phyloP scores from a whole-genome alignment of 139 green algal species.

The Coccomyxa sp. region DNA sequence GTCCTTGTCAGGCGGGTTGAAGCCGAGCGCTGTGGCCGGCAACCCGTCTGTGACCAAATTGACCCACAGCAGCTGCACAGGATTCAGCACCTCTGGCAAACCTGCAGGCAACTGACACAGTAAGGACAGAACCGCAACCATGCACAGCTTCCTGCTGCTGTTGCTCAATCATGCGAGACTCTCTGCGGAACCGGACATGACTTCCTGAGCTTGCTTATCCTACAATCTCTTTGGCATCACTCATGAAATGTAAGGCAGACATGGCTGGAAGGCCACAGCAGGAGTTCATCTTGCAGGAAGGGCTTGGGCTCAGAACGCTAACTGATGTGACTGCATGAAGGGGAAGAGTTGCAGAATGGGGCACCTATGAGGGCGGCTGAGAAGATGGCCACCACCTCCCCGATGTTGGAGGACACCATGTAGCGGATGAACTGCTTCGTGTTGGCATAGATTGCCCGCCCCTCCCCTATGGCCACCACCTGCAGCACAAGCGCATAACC shows the following conservation, averaged over 20 bases:
- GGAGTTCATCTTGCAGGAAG: too few relatives aligned
- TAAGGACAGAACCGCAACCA: too few relatives aligned
- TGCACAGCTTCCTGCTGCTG: too few relatives aligned
- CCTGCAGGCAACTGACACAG: slow-evolving; percentile 20
- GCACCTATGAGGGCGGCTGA: slow-evolving; percentile 80
- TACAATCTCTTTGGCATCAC: too few relatives aligned
- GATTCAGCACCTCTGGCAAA: slow-evolving; percentile 48
- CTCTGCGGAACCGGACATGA: too few relatives aligned
- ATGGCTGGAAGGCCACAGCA: too few relatives aligned
- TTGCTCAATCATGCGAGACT: too few relatives aligned
- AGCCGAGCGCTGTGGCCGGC: slow-evolving; percentile 93
- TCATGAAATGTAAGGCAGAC: too few relatives aligned
- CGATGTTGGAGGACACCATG: slow-evolving; percentile 98
- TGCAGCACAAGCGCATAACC: too few relatives aligned
- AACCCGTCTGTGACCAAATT: slow-evolving; percentile 97
- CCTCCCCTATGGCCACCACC: slow-evolving; percentile 76
- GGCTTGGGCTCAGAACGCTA: too few relatives aligned
- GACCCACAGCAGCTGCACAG: slow-evolving; percentile 89
- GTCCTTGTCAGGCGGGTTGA: slow-evolving; percentile 87
- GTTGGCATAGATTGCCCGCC: slow-evolving; percentile 95
- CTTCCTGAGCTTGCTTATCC: too few relatives aligned
- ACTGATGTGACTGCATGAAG: too few relatives aligned
- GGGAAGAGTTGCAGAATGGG: background rate
- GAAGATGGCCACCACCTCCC: slow-evolving; percentile 95
- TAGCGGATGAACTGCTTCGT: slow-evolving; percentile 99